These are phyloP conservation scores for Dothidotthia symphoricarpi DNA, from an alignment of 2,329 filamentous ascomycete species.

Conservation along the genomic window DNA sequence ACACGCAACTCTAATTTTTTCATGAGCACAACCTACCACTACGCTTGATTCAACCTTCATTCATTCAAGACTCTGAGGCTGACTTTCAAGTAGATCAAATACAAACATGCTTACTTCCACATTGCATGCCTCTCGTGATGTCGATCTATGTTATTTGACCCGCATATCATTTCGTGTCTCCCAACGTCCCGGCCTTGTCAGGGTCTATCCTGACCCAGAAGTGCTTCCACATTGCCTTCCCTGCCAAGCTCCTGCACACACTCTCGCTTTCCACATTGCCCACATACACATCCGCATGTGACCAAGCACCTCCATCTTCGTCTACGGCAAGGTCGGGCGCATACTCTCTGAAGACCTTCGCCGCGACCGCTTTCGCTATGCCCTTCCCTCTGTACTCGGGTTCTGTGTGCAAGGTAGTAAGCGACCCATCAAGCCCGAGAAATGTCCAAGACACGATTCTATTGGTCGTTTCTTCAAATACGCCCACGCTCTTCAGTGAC, in stretches of 20 bases:
- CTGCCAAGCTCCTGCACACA: constrained; percentile 63
- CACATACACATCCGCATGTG: constrained; percentile 62
- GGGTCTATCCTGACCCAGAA: constrained; percentile 57
- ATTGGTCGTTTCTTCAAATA: constrained; percentile 46
- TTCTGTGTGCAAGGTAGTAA: constrained; percentile 62
- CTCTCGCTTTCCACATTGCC: constrained; percentile 61
- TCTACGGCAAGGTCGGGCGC: constrained; percentile 32
- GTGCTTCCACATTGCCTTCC: constrained; percentile 54
- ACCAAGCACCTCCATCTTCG: constrained; percentile 50
- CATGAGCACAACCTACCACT: constrained; percentile 48
- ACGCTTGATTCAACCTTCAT: constrained; percentile 1
- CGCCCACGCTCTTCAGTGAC: constrained; percentile 42
- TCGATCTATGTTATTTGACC: not conserved
- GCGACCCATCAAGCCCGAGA: constrained; percentile 59
- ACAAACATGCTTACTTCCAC: not conserved
- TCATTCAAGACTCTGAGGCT: constrained; percentile 12
- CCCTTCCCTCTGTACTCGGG: constrained; percentile 59
- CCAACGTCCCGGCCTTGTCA: constrained; percentile 20
- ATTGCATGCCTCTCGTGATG: not conserved
- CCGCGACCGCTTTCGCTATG: constrained; percentile 61
- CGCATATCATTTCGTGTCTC: constrained; percentile 2
- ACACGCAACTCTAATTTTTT: constrained; percentile 70
- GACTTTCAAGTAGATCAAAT: constrained; percentile 21
- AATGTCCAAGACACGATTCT: constrained; percentile 65
- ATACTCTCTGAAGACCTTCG: constrained; percentile 56